Conservation (phyloP, 2,329 filamentous ascomycete species). For the Albifimbria verrucaria region DNA sequence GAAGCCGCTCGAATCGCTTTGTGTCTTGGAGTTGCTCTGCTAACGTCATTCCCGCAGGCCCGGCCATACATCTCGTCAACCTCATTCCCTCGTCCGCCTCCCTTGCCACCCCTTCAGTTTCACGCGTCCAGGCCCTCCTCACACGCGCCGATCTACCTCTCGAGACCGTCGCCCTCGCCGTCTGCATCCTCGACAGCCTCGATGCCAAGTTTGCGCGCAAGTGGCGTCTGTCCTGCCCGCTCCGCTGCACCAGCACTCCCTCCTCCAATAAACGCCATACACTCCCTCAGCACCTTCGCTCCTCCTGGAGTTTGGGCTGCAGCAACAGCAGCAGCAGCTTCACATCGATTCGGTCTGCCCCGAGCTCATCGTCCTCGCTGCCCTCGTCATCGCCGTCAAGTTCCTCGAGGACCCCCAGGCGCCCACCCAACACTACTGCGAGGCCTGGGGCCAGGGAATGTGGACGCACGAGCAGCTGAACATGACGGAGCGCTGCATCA, state of each 20-base stretch:
- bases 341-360: constrained; percentile 61
- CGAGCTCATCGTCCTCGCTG: constrained; percentile 61
- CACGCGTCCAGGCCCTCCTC: constrained; percentile 59
- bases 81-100: constrained; percentile 63
- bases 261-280: constrained; percentile 44
- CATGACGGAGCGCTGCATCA: constrained; percentile 59
- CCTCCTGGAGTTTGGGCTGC: too few relatives aligned
- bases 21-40: constrained; percentile 1
- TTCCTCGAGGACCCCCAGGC: constrained; percentile 60
- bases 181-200: constrained; percentile 64
- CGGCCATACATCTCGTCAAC: constrained; percentile 64
- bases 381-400: constrained; percentile 62
- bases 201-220: constrained; percentile 58
- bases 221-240: constrained; percentile 59
- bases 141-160: constrained; percentile 54
- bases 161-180: constrained; percentile 61
- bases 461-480: constrained; percentile 64
- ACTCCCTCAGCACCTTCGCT: constrained; percentile 33
- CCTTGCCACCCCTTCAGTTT: constrained; percentile 53
- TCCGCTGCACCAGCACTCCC: constrained; percentile 17
- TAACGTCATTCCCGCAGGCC: constrained; percentile 41
- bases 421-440: constrained; percentile 49
- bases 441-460: constrained; percentile 48
- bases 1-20: not conserved
- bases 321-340: constrained; percentile 29